Base-by-base conservation (phyloP, 148 eudicot species). In the Silene uniflora region DNA sequence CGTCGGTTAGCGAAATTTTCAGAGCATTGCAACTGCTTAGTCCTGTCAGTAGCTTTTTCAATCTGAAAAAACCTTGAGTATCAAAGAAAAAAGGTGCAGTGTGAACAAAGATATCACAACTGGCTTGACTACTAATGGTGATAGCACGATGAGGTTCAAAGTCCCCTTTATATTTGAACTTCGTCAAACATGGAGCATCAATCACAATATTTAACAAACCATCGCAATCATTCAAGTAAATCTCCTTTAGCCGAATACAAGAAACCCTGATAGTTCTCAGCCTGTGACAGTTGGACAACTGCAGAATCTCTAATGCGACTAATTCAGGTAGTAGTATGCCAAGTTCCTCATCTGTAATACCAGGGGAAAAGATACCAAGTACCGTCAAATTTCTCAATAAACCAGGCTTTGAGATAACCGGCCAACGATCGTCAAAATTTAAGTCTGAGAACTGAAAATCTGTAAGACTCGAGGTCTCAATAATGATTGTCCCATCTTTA, bases 281-380 rank as follows among this genome's bases (percentile, higher is more conserved):
- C 11, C 60, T 29, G 4, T 10, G 1, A 60, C 67, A 73, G 1
- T 13, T 11, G 23, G 10, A 19, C 4, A 35, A 35, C 22, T 8
- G n/a, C 67, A 73, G 0, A 13, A 39, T 73, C 39, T 39, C 67
- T 61, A 73, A 5, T 19, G 0, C 23, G 42, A 2, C 8, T 10
- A 61, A 54, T 17, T 47, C 67, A 29, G 76, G 32, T n/a, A 73
- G 54, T 61, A 61, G 62, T 42, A 60, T 60, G 21, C 8, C 32
- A 35, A 73, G 17, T 39, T 4, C 3, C 8, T 61, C 64, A 21
- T 60, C 67, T 6, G 10, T 19, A 61, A 73, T 23, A 19, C 24
- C 8, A 73, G 47, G 11, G 0, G 2, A 10, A 35, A 1, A 60
- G 7, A 73, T 10, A 19, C 4, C 25, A 5, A 73, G 12, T 0